These are phyloP conservation scores for Dalechampia spathulata DNA, from an alignment of 441 rosid species.

Conservation along the genomic window DNA sequence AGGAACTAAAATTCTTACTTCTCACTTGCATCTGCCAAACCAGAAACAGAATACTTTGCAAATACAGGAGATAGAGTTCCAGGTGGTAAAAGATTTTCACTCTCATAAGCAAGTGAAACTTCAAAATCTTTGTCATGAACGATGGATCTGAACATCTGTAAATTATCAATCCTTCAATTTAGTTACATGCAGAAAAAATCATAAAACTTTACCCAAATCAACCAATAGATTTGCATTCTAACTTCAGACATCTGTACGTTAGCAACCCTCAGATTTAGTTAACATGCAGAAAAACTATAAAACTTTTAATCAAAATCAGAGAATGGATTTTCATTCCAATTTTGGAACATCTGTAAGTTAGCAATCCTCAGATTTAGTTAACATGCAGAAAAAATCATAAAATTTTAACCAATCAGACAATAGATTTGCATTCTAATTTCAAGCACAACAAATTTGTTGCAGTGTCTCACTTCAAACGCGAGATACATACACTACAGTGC, in stretches of 20 bases:
- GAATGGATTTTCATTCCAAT: no score
- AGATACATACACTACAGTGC: not conserved
- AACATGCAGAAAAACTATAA: no score
- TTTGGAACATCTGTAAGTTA: constrained; percentile 72
- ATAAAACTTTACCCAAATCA: not conserved
- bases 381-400: constrained; percentile 11
- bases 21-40: constrained; percentile 63
- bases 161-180: constrained; percentile 17
- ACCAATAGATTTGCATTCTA: no score
- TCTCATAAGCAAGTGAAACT: constrained; percentile 76
- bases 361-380: constrained; percentile 17
- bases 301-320: not conserved
- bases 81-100: constrained; percentile 68
- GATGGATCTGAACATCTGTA: constrained; percentile 87
- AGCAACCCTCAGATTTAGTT: no score
- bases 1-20: constrained; percentile 53
- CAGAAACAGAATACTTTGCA: constrained; percentile 85
- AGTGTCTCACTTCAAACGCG: not conserved
- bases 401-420: no score
- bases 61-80: constrained; percentile 55
- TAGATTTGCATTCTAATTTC: not conserved
- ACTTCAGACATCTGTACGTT: no score
- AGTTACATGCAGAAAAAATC: constrained; percentile 15
- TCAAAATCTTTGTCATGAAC: constrained; percentile 79
- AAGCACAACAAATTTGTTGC: not conserved